Evolutionary conservation across 106 monocot species (phyloP), one percentile per base, ranked within the genome.

Genomic region (Iris macrosiphon): DNA sequence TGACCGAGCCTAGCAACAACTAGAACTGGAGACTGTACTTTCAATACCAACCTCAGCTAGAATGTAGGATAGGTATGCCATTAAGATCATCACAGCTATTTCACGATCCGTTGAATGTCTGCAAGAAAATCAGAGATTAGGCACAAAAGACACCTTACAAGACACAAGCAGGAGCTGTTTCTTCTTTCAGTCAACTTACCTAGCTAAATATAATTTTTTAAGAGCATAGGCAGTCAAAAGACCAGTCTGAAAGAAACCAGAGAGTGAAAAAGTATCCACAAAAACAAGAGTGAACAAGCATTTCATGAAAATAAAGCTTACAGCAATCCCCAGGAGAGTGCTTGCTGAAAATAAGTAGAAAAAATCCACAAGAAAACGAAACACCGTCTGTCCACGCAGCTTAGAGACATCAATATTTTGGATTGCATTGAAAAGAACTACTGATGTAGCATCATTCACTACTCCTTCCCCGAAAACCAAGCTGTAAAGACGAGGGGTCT

Each of bases 61-160:
- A 79, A 83, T 70, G 67, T 92, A 92, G 49, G 92, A 92, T 42
- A 92, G 57, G 41, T 92, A 92, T 52, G 92, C 87, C 92, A 87
- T 83, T 42, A 92, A 65, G 29, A 64, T 65, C 92, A 80, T 87
- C 46, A 87, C 37, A 49, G 83, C 67, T 45, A 92, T 72, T 72
- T 92, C 92, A 58, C 92, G 82, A 58, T 92, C 79, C 18, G 87
- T 83, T 31, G 92, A 92, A 72, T 92, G 92, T 66, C 92, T 87
- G 74, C 6, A 66, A 62, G 67, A 17, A 16, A 22, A 16, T n/a
- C n/a, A 27, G 32, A 28, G 7, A 23, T 29, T 60, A 37, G 48
- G 22, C 12, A 66, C 27, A 27, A 70, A 38, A 45, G 19, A 16
- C 50, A 37, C 13, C 5, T 31, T 24, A 11, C 34, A 39, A 3